Percentiles rank a stretch among this genome's conserved stretches.
phyloP scores from a whole-genome alignment of 768 basidiomycete genomes.

The Suillus variegatus region DNA sequence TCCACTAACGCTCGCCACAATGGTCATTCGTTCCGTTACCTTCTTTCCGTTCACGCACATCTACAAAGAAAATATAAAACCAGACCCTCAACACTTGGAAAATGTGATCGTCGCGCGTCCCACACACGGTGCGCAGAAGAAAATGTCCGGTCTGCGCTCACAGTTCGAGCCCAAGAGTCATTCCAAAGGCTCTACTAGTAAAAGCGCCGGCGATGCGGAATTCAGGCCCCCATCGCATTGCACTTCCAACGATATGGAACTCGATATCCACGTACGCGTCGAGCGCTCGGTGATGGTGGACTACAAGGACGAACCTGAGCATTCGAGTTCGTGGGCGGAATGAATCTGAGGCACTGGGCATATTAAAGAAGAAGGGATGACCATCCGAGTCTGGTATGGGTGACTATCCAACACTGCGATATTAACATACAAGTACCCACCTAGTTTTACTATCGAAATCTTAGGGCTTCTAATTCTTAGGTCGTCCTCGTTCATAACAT shows the following conservation, averaged over 20 bases:
- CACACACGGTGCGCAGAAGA: too few species aligned
- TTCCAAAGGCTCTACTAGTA: slow-evolving; percentile 11
- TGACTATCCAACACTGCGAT: background rate
- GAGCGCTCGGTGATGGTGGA: slow-evolving; percentile 31
- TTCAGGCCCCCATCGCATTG: slow-evolving; percentile 13
- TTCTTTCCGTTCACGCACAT: background rate
- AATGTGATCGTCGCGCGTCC: slow-evolving; percentile 25
- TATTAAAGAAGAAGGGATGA: background rate
- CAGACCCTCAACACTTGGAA: slow-evolving; percentile 25
- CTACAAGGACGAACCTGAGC: slow-evolving; percentile 11
- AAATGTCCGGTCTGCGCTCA: too few species aligned
- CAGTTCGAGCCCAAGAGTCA: background rate
- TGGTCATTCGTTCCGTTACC: background rate
- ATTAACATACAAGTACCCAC: background rate
- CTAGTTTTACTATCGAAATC: background rate
- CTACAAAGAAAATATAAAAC: slow-evolving; percentile 20
- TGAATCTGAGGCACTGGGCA: background rate
- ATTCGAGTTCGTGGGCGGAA: background rate
- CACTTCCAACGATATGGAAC: slow-evolving; percentile 21
- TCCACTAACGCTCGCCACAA: background rate
- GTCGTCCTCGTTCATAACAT: background rate
- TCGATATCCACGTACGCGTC: slow-evolving; percentile 32
- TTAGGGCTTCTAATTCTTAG: background rate
- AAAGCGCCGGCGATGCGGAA: slow-evolving; percentile 22
- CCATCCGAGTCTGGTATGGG: background rate